A percentile compares a stretch with the other conserved stretches of the same genome.
Conservation (phyloP, 805 yeast genomes). For the Kodamaea hsintzibuensis region DNA sequence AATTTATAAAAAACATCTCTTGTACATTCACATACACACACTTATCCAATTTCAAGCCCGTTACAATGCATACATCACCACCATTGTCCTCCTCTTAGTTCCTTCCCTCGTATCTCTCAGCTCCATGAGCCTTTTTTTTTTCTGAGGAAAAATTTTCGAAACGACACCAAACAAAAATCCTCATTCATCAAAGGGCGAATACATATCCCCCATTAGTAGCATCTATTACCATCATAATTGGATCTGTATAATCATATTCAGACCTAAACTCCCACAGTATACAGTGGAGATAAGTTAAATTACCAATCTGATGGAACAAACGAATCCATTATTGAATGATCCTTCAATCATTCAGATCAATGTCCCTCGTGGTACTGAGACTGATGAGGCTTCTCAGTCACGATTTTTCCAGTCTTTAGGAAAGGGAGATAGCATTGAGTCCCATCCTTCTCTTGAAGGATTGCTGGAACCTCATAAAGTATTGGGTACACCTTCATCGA, state of each 20-base stretch:
- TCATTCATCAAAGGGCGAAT: neutral
- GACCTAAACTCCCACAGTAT: neutral
- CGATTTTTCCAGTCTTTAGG: slow-evolving; percentile 6
- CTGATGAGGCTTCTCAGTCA: slow-evolving; percentile 4
- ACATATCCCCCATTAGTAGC: neutral
- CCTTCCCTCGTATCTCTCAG: neutral
- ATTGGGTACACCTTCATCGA: neutral
- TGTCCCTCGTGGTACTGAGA: neutral
- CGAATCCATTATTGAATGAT: slow-evolving; percentile 28
- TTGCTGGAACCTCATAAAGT: neutral
- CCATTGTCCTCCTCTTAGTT: slow-evolving; percentile 3
- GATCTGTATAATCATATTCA: neutral
- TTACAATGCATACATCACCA: neutral
- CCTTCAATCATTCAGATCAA: slow-evolving; percentile 30
- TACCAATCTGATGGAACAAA: neutral
- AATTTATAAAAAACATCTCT: too few species aligned
- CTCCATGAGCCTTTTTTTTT: neutral
- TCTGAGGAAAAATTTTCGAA: slow-evolving; percentile 5
- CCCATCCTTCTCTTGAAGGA: neutral
- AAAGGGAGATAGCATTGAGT: neutral
- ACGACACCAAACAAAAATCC: slow-evolving; percentile 2
- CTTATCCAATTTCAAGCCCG: too few species aligned
- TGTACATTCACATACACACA: neutral
- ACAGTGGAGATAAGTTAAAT: neutral
- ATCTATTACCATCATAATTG: neutral